These are phyloP conservation scores for Gossypium anomalum DNA, from an alignment of 345 rosid species.

Conservation along the genomic window DNA sequence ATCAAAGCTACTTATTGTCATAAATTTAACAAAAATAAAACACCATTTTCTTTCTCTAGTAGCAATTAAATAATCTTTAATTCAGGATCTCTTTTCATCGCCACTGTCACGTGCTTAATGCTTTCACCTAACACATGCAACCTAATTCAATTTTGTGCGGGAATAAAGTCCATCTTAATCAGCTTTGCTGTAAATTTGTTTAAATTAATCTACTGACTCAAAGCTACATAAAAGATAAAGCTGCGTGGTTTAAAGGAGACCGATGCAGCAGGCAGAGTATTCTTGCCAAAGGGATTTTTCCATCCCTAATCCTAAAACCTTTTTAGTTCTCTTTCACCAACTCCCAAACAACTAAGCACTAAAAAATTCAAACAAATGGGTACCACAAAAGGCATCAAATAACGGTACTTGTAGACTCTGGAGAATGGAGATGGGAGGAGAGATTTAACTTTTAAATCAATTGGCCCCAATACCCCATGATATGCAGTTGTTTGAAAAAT, in stretches of 20 bases:
- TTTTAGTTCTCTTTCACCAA: constrained; percentile 1
- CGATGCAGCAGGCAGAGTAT: not conserved
- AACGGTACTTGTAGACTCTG: not conserved
- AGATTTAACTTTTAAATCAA: not conserved
- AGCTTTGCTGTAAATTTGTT: not conserved
- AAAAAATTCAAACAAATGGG: not conserved
- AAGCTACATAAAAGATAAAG: not conserved
- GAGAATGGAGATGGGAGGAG: not conserved
- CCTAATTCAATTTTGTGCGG: not conserved
- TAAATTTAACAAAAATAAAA: no score
- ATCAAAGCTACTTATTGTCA: no score
- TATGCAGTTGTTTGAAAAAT: not conserved
- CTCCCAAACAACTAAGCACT: not conserved
- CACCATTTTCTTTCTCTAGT: no score
- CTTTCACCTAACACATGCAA: not conserved
- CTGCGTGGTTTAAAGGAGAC: not conserved
- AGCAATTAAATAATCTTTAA: not conserved
- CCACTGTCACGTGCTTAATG: not conserved
- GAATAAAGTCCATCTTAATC: not conserved
- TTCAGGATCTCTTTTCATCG: not conserved
- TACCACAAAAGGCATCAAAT: not conserved
- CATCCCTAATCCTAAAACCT: not conserved
- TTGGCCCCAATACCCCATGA: not conserved
- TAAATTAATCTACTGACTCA: not conserved
- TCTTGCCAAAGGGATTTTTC: not conserved